Conservation (phyloP, 352 stramenopile species). For the Blastocystis sp. region DNA sequence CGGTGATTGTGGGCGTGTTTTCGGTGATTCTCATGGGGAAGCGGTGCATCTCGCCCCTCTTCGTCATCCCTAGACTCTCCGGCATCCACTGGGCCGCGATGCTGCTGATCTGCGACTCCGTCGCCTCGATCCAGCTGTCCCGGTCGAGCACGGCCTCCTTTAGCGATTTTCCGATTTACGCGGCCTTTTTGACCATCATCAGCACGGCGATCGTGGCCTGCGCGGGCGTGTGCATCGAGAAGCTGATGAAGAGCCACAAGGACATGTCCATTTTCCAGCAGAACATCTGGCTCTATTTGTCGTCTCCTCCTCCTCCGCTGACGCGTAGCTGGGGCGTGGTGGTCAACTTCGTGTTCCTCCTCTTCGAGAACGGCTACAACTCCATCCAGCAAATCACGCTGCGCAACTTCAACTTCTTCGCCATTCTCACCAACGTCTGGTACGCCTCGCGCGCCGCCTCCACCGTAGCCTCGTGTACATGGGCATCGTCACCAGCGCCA, state of each 20-base stretch:
- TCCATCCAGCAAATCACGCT: slow-evolving; percentile 18
- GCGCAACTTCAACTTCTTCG: slow-evolving; percentile 13
- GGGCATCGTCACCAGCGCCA: slow-evolving; percentile 40
- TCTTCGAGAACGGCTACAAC: slow-evolving; percentile 1
- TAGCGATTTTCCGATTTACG: slow-evolving; percentile 39
- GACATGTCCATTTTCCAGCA: slow-evolving; percentile 69
- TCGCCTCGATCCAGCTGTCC: slow-evolving; percentile 36
- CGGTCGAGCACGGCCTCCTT: slow-evolving; percentile 2
- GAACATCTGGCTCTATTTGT: slow-evolving; percentile 69
- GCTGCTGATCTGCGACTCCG: slow-evolving; percentile 52
- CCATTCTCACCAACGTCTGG: slow-evolving; percentile 7
- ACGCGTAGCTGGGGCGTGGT: slow-evolving; percentile 24
- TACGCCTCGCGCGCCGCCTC: background rate
- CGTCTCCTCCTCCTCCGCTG: background rate
- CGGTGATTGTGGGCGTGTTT: slow-evolving; percentile 57
- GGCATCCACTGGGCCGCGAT: slow-evolving; percentile 63
- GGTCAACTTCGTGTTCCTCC: slow-evolving; percentile 48
- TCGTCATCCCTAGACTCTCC: slow-evolving; percentile 6
- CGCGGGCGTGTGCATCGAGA: slow-evolving; percentile 62
- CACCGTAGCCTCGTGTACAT: slow-evolving; percentile 24
- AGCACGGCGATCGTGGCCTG: slow-evolving; percentile 24
- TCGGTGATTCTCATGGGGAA: slow-evolving; percentile 58
- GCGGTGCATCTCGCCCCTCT: background rate
- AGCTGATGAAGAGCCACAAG: slow-evolving; percentile 59
- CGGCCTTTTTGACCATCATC: slow-evolving; percentile 37